These are phyloP conservation scores for Neonectria magnoliae DNA, from an alignment of 2,329 filamentous ascomycete species.

Conservation along the genomic window DNA sequence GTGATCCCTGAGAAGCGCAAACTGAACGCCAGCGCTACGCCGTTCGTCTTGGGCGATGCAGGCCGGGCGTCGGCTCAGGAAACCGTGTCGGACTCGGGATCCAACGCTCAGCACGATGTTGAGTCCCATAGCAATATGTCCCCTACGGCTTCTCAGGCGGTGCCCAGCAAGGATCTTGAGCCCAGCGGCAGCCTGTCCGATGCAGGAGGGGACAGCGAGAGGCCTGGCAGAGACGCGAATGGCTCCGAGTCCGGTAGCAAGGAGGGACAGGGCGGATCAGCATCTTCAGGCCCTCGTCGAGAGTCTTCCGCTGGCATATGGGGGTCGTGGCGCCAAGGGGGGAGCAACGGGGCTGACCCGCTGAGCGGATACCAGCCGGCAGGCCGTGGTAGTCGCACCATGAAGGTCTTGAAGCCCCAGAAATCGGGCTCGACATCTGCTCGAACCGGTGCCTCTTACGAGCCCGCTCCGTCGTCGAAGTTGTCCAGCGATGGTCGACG, in stretches of 20 bases:
- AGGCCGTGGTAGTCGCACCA: slow-evolving; percentile 71
- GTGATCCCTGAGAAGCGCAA: slow-evolving; percentile 65
- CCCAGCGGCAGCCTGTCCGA: slow-evolving; percentile 53
- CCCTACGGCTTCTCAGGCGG: slow-evolving; percentile 49
- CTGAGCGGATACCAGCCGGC: slow-evolving; percentile 77
- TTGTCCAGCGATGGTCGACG: slow-evolving; percentile 61
- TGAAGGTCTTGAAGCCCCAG: slow-evolving; percentile 89
- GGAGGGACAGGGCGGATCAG: slow-evolving; percentile 36
- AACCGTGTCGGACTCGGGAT: slow-evolving; percentile 22
- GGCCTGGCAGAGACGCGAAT: slow-evolving; percentile 36
- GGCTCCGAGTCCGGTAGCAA: slow-evolving; percentile 40
- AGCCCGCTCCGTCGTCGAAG: slow-evolving; percentile 58
- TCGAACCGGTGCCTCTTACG: slow-evolving; percentile 62
- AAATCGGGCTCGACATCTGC: slow-evolving; percentile 69
- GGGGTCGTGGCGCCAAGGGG: slow-evolving; percentile 75
- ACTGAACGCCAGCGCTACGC: slow-evolving; percentile 63
- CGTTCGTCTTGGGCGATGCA: slow-evolving; percentile 53
- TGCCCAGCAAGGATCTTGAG: slow-evolving; percentile 46
- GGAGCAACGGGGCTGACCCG: slow-evolving; percentile 62
- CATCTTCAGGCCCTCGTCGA: slow-evolving; percentile 51
- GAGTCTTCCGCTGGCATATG: slow-evolving; percentile 69
- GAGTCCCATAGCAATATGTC: slow-evolving; percentile 47
- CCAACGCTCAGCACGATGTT: slow-evolving; percentile 38
- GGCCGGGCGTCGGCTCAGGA: slow-evolving; percentile 33
- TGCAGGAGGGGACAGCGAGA: slow-evolving; percentile 57